Conservation (phyloP, 1,139 yeast genomes). For the Debaryomyces nepalensis region DNA sequence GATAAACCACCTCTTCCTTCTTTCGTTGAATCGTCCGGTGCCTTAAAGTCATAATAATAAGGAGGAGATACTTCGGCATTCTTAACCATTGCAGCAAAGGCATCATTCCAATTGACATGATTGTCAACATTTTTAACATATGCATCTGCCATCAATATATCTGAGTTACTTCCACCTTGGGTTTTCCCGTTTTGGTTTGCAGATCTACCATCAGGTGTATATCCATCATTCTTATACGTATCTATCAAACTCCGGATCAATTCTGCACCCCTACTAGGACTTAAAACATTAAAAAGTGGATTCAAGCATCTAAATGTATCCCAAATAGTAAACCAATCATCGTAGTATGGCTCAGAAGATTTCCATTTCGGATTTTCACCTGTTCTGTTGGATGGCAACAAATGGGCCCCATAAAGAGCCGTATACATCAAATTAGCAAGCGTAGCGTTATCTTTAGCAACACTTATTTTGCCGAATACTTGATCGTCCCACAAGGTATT, state of each 20-base stretch:
- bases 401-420: slow-evolving; percentile 38
- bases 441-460: slow-evolving; percentile 26
- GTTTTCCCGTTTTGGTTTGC: slow-evolving; percentile 45
- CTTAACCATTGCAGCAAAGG: slow-evolving; percentile 39
- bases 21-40: slow-evolving; percentile 33
- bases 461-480: slow-evolving; percentile 28
- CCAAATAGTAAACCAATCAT: slow-evolving; percentile 48
- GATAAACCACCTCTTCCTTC: slow-evolving; percentile 39
- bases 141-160: slow-evolving; percentile 46
- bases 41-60: slow-evolving; percentile 28
- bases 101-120: slow-evolving; percentile 34
- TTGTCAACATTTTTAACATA: slow-evolving; percentile 31
- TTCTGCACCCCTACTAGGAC: slow-evolving; percentile 35
- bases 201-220: slow-evolving; percentile 44
- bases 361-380: slow-evolving; percentile 38
- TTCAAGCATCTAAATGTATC: slow-evolving; percentile 41
- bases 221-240: slow-evolving; percentile 39
- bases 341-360: slow-evolving; percentile 34
- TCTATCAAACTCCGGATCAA: slow-evolving; percentile 35
- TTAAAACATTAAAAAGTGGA: slow-evolving; percentile 36
- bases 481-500: slow-evolving; percentile 31
- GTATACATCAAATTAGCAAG: slow-evolving; percentile 31
- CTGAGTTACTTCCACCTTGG: slow-evolving; percentile 47
- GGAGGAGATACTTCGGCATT: slow-evolving; percentile 43
- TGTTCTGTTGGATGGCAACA: slow-evolving; percentile 41